Conservation (phyloP, 805 yeast species). For the Pichia exigua region DNA sequence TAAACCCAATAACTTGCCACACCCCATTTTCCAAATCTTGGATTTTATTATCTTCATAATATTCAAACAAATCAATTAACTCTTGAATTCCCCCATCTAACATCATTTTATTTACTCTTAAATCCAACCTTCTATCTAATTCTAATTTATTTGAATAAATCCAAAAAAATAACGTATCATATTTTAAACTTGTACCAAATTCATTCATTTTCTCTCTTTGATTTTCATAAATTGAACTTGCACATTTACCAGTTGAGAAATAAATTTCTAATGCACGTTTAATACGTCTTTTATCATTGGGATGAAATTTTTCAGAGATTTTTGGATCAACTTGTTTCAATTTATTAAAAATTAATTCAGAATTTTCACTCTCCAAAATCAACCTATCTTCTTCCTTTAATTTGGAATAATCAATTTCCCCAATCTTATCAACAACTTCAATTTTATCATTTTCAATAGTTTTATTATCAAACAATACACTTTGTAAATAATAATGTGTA, state of each 20-base stretch:
- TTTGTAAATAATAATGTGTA: constrained; percentile 87
- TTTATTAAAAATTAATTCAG: constrained; percentile 38
- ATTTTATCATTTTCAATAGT: constrained; percentile 34
- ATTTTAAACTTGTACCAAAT: constrained; percentile 43
- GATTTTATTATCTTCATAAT: constrained; percentile 30
- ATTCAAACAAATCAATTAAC: constrained; percentile 48
- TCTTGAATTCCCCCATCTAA: constrained; percentile 61
- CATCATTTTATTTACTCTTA: constrained; percentile 81
- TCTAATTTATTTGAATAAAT: constrained; percentile 56
- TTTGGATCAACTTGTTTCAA: constrained; percentile 56
- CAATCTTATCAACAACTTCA: background rate
- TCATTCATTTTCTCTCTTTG: constrained; percentile 40
- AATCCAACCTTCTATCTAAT: constrained; percentile 59
- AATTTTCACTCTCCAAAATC: constrained; percentile 51
- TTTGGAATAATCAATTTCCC: background rate
- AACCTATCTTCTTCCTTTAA: constrained; percentile 13
- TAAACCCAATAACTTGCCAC: constrained; percentile 93
- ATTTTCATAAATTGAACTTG: constrained; percentile 61
- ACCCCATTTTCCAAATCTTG: constrained; percentile 54
- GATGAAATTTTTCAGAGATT: constrained; percentile 79
- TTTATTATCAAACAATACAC: constrained; percentile 62
- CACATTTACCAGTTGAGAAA: constrained; percentile 53
- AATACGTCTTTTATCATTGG: constrained; percentile 76
- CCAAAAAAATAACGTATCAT: constrained; percentile 72
- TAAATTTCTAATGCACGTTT: constrained; percentile 76